Base-by-base conservation (phyloP, 176 grass and related monocot species). In the Melocanna baccifera region DNA sequence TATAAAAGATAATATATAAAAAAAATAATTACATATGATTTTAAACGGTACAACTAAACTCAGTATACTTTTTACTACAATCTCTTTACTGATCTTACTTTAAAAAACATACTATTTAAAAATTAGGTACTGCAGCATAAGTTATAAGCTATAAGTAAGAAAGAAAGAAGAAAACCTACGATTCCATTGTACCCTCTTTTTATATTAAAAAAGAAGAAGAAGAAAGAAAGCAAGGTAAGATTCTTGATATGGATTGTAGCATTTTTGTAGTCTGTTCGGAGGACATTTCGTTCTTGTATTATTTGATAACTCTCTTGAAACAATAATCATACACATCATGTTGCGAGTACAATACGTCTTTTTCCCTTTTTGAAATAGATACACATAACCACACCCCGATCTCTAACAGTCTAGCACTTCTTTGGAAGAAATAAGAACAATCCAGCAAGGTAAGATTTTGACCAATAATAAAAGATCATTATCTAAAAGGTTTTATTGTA, bases 1-100 rank as follows among this genome's bases (percentile, higher is more conserved):
- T 34, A 0, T 0, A 0, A 34, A n/a, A n/a, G 32, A n/a, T n/a
- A n/a, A n/a, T n/a, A n/a, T n/a, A n/a, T n/a, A n/a, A n/a, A n/a
- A n/a, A n/a, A n/a, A n/a, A n/a, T n/a, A n/a, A n/a, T n/a, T n/a
- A n/a, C n/a, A n/a, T n/a, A n/a, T n/a, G n/a, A n/a, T n/a, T n/a
- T n/a, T n/a, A n/a, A n/a, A n/a, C n/a, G n/a, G n/a, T n/a, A n/a
- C n/a, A n/a, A n/a, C n/a, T n/a, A n/a, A n/a, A n/a, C n/a, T n/a
- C n/a, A n/a, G n/a, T n/a, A n/a, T n/a, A n/a, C n/a, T n/a, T n/a
- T n/a, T n/a, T n/a, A n/a, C 2, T 34, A 4, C 32, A 34, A 34
- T 34, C 4, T 3, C 3, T 3, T 34, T 34, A 34, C 4, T 3
- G 0, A 34, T 34, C 3, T 1, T 0, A 0, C 4, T 3, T 34